Evolutionary conservation across 352 stramenopile genomes (phyloP).

Genomic region (Phytophthora crassamura): DNA sequence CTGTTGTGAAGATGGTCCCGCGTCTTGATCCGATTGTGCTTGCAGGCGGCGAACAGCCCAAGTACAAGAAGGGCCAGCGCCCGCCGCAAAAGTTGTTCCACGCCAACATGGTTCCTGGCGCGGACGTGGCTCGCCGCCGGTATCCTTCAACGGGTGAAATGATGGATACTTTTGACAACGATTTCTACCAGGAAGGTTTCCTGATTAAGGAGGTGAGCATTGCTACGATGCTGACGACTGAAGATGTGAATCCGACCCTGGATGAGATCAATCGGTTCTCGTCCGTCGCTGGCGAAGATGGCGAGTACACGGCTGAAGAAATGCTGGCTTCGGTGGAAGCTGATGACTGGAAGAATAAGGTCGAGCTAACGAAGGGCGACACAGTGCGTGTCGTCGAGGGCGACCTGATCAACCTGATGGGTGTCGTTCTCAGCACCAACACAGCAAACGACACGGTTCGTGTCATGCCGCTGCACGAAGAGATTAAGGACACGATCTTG

Average conservation of each 20-base stretch:
- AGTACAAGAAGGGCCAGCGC: constrained; percentile 91
- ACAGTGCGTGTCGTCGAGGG: constrained; percentile 90
- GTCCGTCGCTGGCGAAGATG: constrained; percentile 64
- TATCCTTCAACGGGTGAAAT: constrained; percentile 81
- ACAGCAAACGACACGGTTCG: constrained; percentile 88
- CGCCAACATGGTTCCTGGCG: constrained; percentile 64
- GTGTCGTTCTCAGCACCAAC: constrained; percentile 90
- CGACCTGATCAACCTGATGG: constrained; percentile 91
- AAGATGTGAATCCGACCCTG: constrained; percentile 87
- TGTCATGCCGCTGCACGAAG: constrained; percentile 90
- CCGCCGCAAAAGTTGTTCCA: constrained; percentile 89
- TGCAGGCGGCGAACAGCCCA: constrained; percentile 74
- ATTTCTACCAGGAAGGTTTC: constrained; percentile 91
- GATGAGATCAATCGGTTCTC: constrained; percentile 92
- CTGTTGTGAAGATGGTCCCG: constrained; percentile 88
- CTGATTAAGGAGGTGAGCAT: constrained; percentile 91
- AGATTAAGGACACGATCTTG: constrained; percentile 92
- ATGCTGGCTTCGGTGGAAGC: constrained; percentile 76
- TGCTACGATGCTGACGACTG: constrained; percentile 82
- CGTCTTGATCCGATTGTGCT: constrained; percentile 82
- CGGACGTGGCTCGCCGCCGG: constrained; percentile 71
- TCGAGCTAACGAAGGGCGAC: constrained; percentile 90
- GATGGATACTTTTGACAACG: constrained; percentile 90
- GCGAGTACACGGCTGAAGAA: constrained; percentile 71
- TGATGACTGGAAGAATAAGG: constrained; percentile 91